These are phyloP conservation scores for Coniochaeta sp. DNA, from an alignment of 2,329 filamentous ascomycete species.

Conservation along the genomic window DNA sequence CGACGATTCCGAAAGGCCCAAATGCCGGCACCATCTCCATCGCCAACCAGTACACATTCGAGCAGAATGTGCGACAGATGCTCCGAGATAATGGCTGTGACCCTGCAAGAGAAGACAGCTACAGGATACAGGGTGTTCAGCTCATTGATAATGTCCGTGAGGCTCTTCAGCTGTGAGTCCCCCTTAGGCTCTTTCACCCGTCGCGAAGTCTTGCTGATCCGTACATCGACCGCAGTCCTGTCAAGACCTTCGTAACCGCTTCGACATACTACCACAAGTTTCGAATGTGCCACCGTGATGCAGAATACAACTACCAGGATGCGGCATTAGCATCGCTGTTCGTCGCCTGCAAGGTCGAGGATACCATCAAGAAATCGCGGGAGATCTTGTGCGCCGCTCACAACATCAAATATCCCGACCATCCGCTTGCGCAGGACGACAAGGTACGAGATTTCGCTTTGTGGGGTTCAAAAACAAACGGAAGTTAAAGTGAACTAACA, in stretches of 20 bases:
- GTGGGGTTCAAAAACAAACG: neutral
- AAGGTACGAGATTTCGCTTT: constrained; percentile 47
- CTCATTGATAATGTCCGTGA: constrained; percentile 82
- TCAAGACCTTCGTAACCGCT: constrained; percentile 87
- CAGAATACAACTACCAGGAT: constrained; percentile 79
- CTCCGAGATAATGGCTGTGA: constrained; percentile 63
- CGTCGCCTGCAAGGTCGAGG: constrained; percentile 93
- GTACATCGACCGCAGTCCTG: constrained; percentile 48
- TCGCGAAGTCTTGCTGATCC: constrained; percentile 4
- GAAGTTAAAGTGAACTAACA: neutral
- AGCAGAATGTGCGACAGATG: constrained; percentile 69
- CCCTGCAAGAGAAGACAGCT: constrained; percentile 69
- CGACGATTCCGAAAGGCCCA: neutral
- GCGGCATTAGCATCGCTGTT: constrained; percentile 84
- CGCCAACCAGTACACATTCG: constrained; percentile 67
- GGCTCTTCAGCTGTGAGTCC: constrained; percentile 65
- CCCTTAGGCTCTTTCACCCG: neutral
- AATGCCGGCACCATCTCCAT: constrained; percentile 37
- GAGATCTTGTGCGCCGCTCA: constrained; percentile 89
- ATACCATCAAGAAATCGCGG: constrained; percentile 92
- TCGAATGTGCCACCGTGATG: constrained; percentile 74
- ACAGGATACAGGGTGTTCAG: constrained; percentile 77
- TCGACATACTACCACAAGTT: constrained; percentile 93
- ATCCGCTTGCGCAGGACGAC: constrained; percentile 71
- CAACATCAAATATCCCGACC: constrained; percentile 67